phyloP scores from a whole-genome alignment of 495 filamentous ascomycete species.

The Xylaria telfairii region DNA sequence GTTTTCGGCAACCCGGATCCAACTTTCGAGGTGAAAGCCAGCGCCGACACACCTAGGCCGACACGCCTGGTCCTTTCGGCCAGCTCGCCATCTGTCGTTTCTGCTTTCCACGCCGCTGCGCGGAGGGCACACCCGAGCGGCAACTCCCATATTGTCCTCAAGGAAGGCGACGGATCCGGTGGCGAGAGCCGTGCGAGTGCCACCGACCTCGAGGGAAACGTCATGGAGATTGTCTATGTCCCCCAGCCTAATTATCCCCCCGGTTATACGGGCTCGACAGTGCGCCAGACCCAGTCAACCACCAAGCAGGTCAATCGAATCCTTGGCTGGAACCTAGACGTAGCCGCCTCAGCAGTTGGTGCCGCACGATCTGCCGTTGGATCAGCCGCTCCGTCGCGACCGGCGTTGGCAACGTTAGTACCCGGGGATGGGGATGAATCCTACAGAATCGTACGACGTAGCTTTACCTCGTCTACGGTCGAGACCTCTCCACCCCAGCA shows the following conservation, averaged over 20 bases:
- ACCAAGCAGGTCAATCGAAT: conserved; percentile 53
- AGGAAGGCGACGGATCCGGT: conserved; percentile 15
- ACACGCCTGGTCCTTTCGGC: conserved; percentile 51
- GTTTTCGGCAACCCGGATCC: conserved; percentile 42
- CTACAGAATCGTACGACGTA: conserved; percentile 40
- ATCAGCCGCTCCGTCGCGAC: conserved; percentile 31
- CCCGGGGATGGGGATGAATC: conserved; percentile 30
- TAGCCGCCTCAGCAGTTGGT: conserved; percentile 35
- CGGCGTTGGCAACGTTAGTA: conserved; percentile 26
- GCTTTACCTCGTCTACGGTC: conserved; percentile 45
- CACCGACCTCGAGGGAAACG: conserved; percentile 60
- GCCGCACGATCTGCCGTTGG: conserved; percentile 34
- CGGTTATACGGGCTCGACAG: conserved; percentile 36
- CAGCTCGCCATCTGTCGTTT: conserved; percentile 46
- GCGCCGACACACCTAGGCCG: conserved; percentile 37
- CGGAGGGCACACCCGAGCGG: conserved; percentile 47
- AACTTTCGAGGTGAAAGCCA: conserved; percentile 48
- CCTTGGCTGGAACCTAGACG: conserved; percentile 57
- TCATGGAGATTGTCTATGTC: conserved; percentile 54
- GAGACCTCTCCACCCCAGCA: conserved; percentile 42
- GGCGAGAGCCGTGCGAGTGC: conserved; percentile 45
- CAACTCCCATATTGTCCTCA: conserved; percentile 25
- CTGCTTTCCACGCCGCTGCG: conserved; percentile 51
- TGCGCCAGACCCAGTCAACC: conserved; percentile 42
- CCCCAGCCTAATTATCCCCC: conserved; percentile 21